These are phyloP conservation scores for Stromatinia cepivora DNA, from an alignment of 2,329 filamentous ascomycete species.

Conservation along the genomic window DNA sequence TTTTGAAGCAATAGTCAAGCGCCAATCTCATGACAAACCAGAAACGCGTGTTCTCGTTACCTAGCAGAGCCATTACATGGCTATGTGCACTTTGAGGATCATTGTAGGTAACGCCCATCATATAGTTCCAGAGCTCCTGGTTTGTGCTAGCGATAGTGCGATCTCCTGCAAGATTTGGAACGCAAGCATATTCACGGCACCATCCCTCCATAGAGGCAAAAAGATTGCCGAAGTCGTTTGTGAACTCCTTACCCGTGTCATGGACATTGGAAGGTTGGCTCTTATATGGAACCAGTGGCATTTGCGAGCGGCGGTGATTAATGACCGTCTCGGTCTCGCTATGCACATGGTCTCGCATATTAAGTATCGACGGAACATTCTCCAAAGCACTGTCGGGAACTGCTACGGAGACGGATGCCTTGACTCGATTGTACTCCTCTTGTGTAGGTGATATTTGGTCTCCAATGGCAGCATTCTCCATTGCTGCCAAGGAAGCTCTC, in stretches of 20 bases:
- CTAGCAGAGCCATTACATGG: conserved; percentile 42
- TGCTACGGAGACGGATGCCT: conserved; percentile 5
- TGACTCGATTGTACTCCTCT: conserved; percentile 6
- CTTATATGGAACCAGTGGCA: conserved; percentile 8
- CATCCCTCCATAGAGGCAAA: conserved; percentile 20
- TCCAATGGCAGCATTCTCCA: conserved; percentile 14
- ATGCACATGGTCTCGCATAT: background rate
- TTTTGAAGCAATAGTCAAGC: conserved; percentile 42
- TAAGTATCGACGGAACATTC: background rate
- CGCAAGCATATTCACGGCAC: conserved; percentile 4
- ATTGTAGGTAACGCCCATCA: conserved; percentile 40
- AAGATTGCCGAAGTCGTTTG: conserved; percentile 14
- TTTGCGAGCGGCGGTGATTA: background rate
- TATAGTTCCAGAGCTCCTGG: conserved; percentile 43
- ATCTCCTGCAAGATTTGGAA: conserved; percentile 25
- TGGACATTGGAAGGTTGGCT: background rate
- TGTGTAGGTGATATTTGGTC: background rate
- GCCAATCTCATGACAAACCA: conserved; percentile 46
- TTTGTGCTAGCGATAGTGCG: conserved; percentile 31
- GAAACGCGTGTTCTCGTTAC: conserved; percentile 38
- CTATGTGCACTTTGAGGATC: conserved; percentile 39
- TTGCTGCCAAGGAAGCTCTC: conserved; percentile 15
- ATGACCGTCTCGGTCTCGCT: conserved; percentile 2
- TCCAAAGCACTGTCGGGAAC: conserved; percentile 11
- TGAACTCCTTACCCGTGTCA: conserved; percentile 3